Base-by-base conservation (phyloP, 345 rosid genomes). In the Arabidopsis suecica region DNA sequence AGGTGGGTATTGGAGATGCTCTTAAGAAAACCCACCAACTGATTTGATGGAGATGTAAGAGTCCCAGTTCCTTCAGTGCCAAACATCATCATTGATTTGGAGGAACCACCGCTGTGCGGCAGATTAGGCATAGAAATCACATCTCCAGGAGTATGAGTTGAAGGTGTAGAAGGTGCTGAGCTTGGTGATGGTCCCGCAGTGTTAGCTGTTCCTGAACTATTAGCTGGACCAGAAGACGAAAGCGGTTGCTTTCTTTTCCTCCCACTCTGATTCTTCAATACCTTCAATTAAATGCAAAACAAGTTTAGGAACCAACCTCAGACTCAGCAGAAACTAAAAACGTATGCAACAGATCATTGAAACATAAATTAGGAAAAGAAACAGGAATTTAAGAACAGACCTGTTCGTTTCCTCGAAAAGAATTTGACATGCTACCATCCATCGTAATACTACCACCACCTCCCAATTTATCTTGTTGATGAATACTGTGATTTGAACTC, bases 141-240 rank as follows among this genome's bases (percentile, higher is more conserved):
- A 86, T 95, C 99, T 74, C 97, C 89, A 63, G 99, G 93, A 47
- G 96, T 92, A 78, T 92, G 97, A 63, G 97, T 92, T 69, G 99
- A 95, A 18, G 99, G 97, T 5, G 99, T 95, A 51, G 99, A 95
- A 41, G 99, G 97, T 22, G 97, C 97, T 67, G 99, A 95, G 83
- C 99, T 89, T 16, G 99, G 99, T 73, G 99, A 95, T 8, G 99
- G 99, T 59, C 99, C 99, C 0, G 96, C 86, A 9, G 99, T 95
- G 81, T 95, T 95, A 49, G 96, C 99, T 78, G 99, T 95, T 75
- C 99, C 99, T 4, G 99, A 81, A 82, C 99, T 95, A 82, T 92
- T 95, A 75, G 99, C 99, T 80, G 99, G 96, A 28, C 97, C 99
- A 58, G 99, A 92, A 81, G 98, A 94, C 51, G 99, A 89, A 73